phyloP scores from a whole-genome alignment of 164 flowering plant genomes.

The Euptelea pleiosperma region DNA sequence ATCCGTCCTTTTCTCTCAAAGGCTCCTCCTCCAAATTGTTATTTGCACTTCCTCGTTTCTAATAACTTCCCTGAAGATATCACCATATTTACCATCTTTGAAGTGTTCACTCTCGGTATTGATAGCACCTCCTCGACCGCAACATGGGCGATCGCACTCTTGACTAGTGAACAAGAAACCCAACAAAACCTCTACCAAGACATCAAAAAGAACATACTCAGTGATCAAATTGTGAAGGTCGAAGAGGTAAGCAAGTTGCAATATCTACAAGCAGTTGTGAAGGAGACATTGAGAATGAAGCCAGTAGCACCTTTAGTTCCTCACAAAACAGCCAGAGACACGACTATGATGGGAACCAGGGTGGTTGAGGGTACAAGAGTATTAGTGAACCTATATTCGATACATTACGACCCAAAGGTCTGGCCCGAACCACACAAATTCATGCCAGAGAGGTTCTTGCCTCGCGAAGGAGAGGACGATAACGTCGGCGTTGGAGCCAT shows the following conservation, averaged over 20 bases:
- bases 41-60: slow-evolving; percentile 1
- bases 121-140: slow-evolving; percentile 7
- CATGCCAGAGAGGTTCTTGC: slow-evolving; percentile 6
- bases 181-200: slow-evolving; percentile 6
- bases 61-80: background rate
- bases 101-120: slow-evolving; percentile 1
- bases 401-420: background rate
- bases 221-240: background rate
- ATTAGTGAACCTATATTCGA: background rate
- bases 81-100: slow-evolving; percentile 7
- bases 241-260: slow-evolving; percentile 7
- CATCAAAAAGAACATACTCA: background rate
- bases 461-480: background rate
- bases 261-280: slow-evolving; percentile 3
- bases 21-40: slow-evolving; percentile 2
- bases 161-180: background rate
- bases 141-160: slow-evolving; percentile 3
- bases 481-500: background rate
- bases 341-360: background rate
- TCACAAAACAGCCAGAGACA: slow-evolving; percentile 3
- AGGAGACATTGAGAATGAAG: slow-evolving; percentile 8
- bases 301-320: slow-evolving; percentile 10
- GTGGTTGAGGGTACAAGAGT: background rate
- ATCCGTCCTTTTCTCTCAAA: background rate
- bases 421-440: slow-evolving; percentile 4